These are phyloP conservation scores for Pythium plurisporium DNA, from an alignment of 352 stramenopile species.

Conservation along the genomic window DNA sequence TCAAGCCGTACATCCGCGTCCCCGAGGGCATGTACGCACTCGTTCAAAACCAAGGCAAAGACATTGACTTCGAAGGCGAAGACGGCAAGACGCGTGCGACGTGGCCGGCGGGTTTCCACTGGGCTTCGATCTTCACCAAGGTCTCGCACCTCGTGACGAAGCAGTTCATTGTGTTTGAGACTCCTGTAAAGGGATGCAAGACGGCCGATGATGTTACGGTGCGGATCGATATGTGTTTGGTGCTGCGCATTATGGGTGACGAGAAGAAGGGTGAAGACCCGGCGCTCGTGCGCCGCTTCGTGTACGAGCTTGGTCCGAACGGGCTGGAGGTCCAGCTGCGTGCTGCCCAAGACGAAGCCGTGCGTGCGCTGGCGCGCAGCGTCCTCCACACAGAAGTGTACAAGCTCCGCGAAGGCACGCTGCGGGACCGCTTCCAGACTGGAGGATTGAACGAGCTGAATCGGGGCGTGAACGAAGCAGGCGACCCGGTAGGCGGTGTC, in stretches of 20 bases:
- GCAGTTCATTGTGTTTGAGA: conserved; percentile 86
- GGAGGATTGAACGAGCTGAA: conserved; percentile 30
- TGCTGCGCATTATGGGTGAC: conserved; percentile 88
- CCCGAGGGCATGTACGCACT: conserved; percentile 87
- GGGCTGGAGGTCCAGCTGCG: conserved; percentile 83
- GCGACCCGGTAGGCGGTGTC: conserved; percentile 1
- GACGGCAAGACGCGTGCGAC: conserved; percentile 47
- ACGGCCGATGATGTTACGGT: conserved; percentile 87
- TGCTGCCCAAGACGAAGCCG: conserved; percentile 77
- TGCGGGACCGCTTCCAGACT: conserved; percentile 61
- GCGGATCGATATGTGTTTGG: conserved; percentile 83
- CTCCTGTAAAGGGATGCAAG: conserved; percentile 86
- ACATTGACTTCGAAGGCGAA: conserved; percentile 50
- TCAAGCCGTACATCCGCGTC: conserved; percentile 83
- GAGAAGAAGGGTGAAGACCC: conserved; percentile 75
- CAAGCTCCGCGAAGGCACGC: conserved; percentile 62
- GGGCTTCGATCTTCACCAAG: conserved; percentile 67
- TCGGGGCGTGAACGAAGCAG: conserved; percentile 10
- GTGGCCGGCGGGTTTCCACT: conserved; percentile 73
- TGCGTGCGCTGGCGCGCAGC: conserved; percentile 70
- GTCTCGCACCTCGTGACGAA: conserved; percentile 87
- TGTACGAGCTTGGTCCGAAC: conserved; percentile 83
- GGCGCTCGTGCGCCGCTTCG: conserved; percentile 78
- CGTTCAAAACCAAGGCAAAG: conserved; percentile 79
- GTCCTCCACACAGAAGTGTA: conserved; percentile 89